Conservation (phyloP, 2,329 filamentous ascomycete genomes). For the Aspergillus sp. region DNA sequence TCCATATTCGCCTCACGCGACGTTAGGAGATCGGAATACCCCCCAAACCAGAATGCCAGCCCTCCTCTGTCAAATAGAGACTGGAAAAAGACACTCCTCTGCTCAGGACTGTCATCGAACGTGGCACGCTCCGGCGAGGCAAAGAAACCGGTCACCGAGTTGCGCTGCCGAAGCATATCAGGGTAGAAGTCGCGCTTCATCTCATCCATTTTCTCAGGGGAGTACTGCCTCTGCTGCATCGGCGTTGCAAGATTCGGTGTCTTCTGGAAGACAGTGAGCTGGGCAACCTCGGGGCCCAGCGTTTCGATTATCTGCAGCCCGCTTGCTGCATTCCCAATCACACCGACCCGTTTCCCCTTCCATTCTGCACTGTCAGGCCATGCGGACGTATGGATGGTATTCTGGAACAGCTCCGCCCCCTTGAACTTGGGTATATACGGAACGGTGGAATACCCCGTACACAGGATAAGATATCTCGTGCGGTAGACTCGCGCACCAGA, state of each 20-base stretch:
- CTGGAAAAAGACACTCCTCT: background rate
- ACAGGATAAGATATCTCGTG: background rate
- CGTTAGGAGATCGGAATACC: background rate
- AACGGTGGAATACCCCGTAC: background rate
- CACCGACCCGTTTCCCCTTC: background rate
- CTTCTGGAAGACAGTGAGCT: background rate
- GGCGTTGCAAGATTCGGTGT: background rate
- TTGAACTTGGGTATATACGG: background rate
- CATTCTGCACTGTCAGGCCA: background rate
- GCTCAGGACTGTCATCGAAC: background rate
- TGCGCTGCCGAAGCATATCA: background rate
- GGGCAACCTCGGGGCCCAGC: background rate
- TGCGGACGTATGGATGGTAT: background rate
- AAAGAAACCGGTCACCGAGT: background rate
- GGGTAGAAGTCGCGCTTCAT: background rate
- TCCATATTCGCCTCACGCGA: background rate
- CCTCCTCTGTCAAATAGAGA: background rate
- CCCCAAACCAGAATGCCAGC: background rate
- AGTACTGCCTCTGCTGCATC: background rate
- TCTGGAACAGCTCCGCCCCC: background rate
- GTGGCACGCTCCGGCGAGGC: background rate
- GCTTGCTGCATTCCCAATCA: background rate
- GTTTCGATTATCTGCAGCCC: background rate
- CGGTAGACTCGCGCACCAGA: background rate
- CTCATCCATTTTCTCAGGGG: background rate